Evolutionary conservation across 768 basidiomycete species (phyloP).

Genomic region (Sarcomyxa edulis): DNA sequence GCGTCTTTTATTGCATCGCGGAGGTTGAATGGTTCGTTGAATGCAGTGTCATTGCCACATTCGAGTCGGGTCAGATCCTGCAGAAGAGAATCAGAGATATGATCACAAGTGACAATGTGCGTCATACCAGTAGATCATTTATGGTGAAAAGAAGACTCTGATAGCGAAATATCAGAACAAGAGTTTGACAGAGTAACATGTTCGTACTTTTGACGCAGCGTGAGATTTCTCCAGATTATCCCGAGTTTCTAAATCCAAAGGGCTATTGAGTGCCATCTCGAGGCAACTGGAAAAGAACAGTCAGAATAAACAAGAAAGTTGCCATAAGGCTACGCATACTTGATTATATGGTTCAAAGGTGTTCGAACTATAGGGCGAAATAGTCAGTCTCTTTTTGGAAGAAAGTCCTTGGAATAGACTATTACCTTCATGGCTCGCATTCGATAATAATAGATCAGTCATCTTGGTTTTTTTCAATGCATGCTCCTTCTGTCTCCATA

Average conservation of each 20-base stretch:
- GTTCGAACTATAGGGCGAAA: constrained; percentile 49
- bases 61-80: constrained; percentile 76
- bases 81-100: too few relatives aligned
- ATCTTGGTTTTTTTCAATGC: constrained; percentile 68
- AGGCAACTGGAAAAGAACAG: constrained; percentile 56
- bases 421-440: constrained; percentile 78
- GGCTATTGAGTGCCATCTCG: constrained; percentile 75
- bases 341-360: constrained; percentile 80
- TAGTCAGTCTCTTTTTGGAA: constrained; percentile 5
- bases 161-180: background rate
- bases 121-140: constrained; percentile 64
- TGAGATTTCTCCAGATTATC: constrained; percentile 71
- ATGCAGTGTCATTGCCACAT: constrained; percentile 66
- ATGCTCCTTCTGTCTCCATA: constrained; percentile 79
- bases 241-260: constrained; percentile 66
- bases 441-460: constrained; percentile 69
- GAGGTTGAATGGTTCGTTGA: constrained; percentile 75
- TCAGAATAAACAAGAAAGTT: background rate
- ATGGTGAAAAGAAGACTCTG: constrained; percentile 76
- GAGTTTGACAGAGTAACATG: background rate
- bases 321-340: constrained; percentile 32
- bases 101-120: too few relatives aligned
- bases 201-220: constrained; percentile 61
- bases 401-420: background rate
- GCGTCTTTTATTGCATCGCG: constrained; percentile 57